phyloP scores from a whole-genome alignment of 495 filamentous ascomycete species.

The Hapsidospora chrysogenum region DNA sequence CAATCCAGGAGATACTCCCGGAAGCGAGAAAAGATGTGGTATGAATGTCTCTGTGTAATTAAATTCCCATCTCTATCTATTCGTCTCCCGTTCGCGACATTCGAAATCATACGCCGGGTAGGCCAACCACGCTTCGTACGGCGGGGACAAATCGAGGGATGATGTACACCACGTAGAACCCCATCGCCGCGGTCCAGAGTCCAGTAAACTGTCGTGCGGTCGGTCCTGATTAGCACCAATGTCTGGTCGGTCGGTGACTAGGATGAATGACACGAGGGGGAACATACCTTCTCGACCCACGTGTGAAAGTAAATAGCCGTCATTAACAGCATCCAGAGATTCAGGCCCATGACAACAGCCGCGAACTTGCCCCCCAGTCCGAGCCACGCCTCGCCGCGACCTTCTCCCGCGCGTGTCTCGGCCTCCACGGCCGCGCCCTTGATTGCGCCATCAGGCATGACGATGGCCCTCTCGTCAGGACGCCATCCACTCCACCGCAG shows the following conservation, averaged over 20 bases:
- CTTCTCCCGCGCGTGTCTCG: conserved; percentile 7
- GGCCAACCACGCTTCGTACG: conserved; percentile 48
- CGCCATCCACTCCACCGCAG: conserved; percentile 16
- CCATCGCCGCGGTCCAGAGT: conserved; percentile 46
- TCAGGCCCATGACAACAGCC: conserved; percentile 40
- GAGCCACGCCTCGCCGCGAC: conserved; percentile 12
- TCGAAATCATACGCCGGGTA: conserved; percentile 47
- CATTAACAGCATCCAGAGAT: conserved; percentile 94
- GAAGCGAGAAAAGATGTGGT: too few species aligned
- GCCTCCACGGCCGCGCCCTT: conserved; percentile 29
- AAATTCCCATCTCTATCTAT: too few species aligned
- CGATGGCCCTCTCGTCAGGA: conserved; percentile 38
- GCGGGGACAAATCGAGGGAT: conserved; percentile 49
- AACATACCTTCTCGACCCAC: conserved; percentile 84
- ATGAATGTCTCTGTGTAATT: too few species aligned
- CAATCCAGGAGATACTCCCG: too few species aligned
- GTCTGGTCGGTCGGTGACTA: background rate
- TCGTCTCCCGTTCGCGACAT: too few species aligned
- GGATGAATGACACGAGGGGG: too few species aligned
- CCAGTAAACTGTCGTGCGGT: conserved; percentile 44
- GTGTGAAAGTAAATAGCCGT: conserved; percentile 96
- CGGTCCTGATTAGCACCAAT: conserved; percentile 3
- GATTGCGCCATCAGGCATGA: conserved; percentile 42
- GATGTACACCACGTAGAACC: conserved; percentile 59
- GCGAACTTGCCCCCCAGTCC: conserved; percentile 28